phyloP scores from a whole-genome alignment of 2,329 filamentous ascomycete species.

The Trichoderma atroviride region DNA sequence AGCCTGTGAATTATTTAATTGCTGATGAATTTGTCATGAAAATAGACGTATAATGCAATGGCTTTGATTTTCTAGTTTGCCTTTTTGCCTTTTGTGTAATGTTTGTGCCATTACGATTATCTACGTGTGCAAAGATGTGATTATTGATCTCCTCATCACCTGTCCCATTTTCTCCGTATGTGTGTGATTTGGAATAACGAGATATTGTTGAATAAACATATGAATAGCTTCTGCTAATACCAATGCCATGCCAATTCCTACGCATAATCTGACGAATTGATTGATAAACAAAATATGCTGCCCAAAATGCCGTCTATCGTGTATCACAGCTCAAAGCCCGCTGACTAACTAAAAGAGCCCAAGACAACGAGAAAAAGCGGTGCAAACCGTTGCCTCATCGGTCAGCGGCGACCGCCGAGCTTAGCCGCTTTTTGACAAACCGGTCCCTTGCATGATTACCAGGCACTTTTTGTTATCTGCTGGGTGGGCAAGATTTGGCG shows the following conservation, averaged over 20 bases:
- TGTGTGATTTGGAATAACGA: background rate
- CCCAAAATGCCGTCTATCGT: background rate
- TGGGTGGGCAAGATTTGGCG: background rate
- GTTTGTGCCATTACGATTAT: background rate
- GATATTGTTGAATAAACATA: background rate
- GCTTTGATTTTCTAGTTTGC: background rate
- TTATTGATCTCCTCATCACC: background rate
- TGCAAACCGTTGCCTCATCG: slow-evolving; percentile 23
- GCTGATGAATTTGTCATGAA: background rate
- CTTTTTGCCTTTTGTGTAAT: background rate
- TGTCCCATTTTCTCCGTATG: background rate
- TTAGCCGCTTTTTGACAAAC: background rate
- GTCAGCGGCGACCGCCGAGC: slow-evolving; percentile 31
- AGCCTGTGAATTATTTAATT: background rate
- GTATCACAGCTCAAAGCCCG: background rate
- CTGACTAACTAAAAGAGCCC: background rate
- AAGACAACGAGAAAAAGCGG: background rate
- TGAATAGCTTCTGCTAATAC: background rate
- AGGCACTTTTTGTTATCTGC: background rate
- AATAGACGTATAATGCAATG: slow-evolving; percentile 23
- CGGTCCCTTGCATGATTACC: background rate
- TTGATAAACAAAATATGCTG: background rate
- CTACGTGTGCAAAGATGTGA: background rate
- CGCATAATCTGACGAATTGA: background rate
- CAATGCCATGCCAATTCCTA: background rate